Evolutionary conservation across 2,329 filamentous ascomycete genomes (phyloP).

Genomic region (Epichloe sylvatica): DNA sequence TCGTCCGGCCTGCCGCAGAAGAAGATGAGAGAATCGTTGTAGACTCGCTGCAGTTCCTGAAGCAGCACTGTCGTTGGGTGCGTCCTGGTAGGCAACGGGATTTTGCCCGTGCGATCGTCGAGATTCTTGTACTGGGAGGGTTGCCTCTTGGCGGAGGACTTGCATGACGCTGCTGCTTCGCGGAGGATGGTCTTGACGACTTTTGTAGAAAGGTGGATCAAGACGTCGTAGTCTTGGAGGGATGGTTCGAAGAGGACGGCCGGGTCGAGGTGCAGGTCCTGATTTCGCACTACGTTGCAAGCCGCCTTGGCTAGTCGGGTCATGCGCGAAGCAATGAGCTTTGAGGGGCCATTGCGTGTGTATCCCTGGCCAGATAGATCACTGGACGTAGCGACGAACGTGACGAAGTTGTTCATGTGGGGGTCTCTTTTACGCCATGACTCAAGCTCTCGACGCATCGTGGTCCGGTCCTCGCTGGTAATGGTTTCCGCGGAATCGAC

Average conservation of each 20-base stretch:
- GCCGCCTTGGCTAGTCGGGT: conserved; percentile 69
- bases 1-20: conserved; percentile 56
- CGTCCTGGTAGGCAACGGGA: conserved; percentile 35
- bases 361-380: conserved; percentile 69
- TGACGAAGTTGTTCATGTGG: conserved; percentile 65
- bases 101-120: conserved; percentile 38
- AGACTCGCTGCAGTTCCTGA: conserved; percentile 51
- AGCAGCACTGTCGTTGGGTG: conserved; percentile 51
- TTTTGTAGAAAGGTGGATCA: conserved; percentile 56
- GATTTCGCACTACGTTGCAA: conserved; percentile 42
- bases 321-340: conserved; percentile 73
- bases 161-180: conserved; percentile 20
- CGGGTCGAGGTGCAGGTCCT: conserved; percentile 37
- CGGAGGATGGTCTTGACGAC: conserved; percentile 29
- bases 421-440: conserved; percentile 82
- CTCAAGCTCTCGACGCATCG: conserved; percentile 58
- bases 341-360: conserved; percentile 57
- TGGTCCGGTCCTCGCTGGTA: conserved; percentile 42
- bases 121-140: conserved; percentile 71
- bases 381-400: conserved; percentile 70
- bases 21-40: conserved; percentile 59
- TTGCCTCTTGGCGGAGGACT: conserved; percentile 24
- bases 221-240: conserved; percentile 68
- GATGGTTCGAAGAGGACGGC: conserved; percentile 54
- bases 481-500: conserved; percentile 56